Percentiles rank a stretch among this genome's conserved stretches.
Evolutionary conservation across 2,329 filamentous ascomycete species (phyloP).

Genomic region (Fusarium sp.): DNA sequence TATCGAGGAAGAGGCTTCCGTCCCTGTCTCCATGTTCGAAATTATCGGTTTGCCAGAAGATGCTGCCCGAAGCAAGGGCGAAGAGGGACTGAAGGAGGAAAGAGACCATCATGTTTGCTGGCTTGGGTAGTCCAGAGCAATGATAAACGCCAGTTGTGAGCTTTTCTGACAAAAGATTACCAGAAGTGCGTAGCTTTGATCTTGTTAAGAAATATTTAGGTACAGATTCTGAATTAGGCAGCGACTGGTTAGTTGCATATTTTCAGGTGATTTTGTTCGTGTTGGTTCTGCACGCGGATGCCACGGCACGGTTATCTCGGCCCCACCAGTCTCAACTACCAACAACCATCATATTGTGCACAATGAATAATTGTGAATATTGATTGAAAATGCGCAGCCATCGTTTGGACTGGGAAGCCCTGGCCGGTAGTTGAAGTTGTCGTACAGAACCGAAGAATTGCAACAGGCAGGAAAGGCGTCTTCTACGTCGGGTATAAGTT

Average conservation of each 20-base stretch:
- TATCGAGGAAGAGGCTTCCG: not conserved
- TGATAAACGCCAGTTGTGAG: rapidly evolving
- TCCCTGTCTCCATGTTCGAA: not conserved
- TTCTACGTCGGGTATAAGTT: rapidly evolving
- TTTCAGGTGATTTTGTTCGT: not conserved
- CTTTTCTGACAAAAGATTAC: not conserved
- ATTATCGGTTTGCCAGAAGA: not conserved
- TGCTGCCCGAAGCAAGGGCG: not conserved
- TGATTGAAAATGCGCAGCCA: too few species aligned
- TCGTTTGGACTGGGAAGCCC: too few species aligned
- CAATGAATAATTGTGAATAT: too few species aligned
- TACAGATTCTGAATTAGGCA: not conserved
- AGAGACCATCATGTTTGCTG: too few species aligned
- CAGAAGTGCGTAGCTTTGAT: too few species aligned
- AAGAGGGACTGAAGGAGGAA: not conserved
- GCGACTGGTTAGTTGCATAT: not conserved
- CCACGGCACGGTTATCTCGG: not conserved
- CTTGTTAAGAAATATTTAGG: not conserved
- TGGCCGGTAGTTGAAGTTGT: too few species aligned
- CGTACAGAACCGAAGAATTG: rapidly evolving
- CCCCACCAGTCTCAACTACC: not conserved
- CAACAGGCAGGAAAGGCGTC: rapidly evolving
- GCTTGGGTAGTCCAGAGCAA: too few species aligned
- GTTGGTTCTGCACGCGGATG: not conserved
- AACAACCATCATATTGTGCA: not conserved